Base-by-base conservation (phyloP, 2,329 filamentous ascomycete genomes). In the Colletotrichum filicis region DNA sequence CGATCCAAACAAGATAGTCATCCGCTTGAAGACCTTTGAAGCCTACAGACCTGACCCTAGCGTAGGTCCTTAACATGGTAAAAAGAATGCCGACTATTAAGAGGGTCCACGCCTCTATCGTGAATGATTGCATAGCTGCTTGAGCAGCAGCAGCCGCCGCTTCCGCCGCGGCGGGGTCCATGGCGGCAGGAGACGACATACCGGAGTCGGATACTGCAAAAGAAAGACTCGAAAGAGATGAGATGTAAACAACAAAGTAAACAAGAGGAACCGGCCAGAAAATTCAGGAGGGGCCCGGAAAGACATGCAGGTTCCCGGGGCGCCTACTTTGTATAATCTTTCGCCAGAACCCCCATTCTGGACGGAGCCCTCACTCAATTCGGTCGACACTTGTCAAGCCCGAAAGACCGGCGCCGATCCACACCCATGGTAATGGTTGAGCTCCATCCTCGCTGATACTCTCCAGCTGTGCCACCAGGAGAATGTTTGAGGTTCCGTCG, bases 321-420 rank as follows among this genome's bases (percentile, higher is more conserved):
- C 9, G 3, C 8, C 19, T 49, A n/a, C 42, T 49, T 49, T 49
- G 42, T 49, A 49, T 49, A 49, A 22, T 49, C 19, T 49, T 19
- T 49, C 8, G 19, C 19, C 42, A 49, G 19, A 49, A 14, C 37
- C 16, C 19, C 42, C 42, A n/a, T 46, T 46, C 7, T 46, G 5
- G 19, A n/a, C 16, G 19, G 19, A 11, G 42, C 82, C 32, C 57
- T 52, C n/a, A 32, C 19, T 49, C 19, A 7, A 49, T 53, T 59
- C 37, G 64, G 62, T 62, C 57, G 59, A 9, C 57, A 37, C 11
- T 30, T 56, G 22, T 22, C 30, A 62, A 42, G 35, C n/a, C 46
- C 55, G 19, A 35, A 55, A 32, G 42, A 68, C 24, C 28, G 30
- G 22, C 24, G 57, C 24, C 37, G 57, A 68, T 68, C 57, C 66